phyloP scores from a whole-genome alignment of 768 basidiomycete species.

The Kwoniella europaea region DNA sequence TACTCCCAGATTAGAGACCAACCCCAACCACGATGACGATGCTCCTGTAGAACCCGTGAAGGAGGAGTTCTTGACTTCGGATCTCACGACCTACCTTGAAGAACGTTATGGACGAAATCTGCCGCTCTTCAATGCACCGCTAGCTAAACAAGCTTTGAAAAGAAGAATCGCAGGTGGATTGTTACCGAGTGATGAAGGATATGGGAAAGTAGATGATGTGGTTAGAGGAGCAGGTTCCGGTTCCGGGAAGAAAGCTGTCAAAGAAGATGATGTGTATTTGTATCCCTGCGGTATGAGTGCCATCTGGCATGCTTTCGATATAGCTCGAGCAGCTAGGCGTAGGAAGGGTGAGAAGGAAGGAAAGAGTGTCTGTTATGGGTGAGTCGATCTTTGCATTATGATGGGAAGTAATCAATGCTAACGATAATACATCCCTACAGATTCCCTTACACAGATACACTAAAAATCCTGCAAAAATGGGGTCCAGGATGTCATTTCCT shows the following conservation, averaged over 20 bases:
- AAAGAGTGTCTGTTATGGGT: constrained; percentile 96
- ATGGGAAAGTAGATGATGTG: constrained; percentile 47
- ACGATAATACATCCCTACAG: constrained; percentile 59
- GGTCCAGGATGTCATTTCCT: constrained; percentile 91
- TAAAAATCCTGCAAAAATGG: constrained; percentile 94
- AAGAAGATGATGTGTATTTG: constrained; percentile 86
- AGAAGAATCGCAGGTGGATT: constrained; percentile 86
- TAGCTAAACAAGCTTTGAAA: constrained; percentile 87
- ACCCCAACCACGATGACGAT: constrained; percentile 23
- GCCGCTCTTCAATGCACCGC: constrained; percentile 70
- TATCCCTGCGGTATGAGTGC: constrained; percentile 90
- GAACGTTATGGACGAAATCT: constrained; percentile 94
- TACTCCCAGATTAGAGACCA: constrained; percentile 52
- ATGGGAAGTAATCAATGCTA: no score
- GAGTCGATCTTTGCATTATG: constrained; percentile 46
- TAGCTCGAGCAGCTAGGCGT: constrained; percentile 64
- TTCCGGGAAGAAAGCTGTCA: constrained; percentile 62
- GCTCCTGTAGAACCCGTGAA: constrained; percentile 36
- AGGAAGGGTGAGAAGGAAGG: constrained; percentile 59
- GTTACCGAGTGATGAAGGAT: constrained; percentile 66
- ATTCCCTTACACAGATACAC: constrained; percentile 93
- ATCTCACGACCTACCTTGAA: constrained; percentile 79
- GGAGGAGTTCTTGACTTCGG: constrained; percentile 66
- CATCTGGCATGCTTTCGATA: constrained; percentile 87
- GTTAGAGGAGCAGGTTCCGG: constrained; percentile 46